Evolutionary conservation across 805 yeast species (phyloP), one percentile per base, ranked within the genome.

Genomic region (Lipomyces japonicus): DNA sequence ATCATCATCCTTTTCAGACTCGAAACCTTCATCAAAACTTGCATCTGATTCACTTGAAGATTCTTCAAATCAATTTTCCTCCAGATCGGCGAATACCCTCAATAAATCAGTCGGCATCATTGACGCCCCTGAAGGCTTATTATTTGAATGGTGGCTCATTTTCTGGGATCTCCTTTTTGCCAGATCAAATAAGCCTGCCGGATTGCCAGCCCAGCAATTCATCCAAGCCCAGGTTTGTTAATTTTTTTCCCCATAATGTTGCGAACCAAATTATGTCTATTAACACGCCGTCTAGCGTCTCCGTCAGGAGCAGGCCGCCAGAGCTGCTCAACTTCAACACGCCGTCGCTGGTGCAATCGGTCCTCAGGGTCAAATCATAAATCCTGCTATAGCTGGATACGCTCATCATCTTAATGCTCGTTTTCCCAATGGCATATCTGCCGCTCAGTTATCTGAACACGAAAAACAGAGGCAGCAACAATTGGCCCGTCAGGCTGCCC

Each of bases 111-210:
- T 53, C 36, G 57, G 57, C 14, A 50, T 53, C 28, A 78, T 85
- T 76, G 93, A 88, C 63, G 84, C 95, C 1, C 93, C 95, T 0
- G 86, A 83, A 60, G 93, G 96, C 4, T 89, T 87, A 62, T 69
- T 89, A 22, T 82, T 79, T 62, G 97, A 90, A 66, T 89, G 97
- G 97, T 89, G 96, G 96, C 88, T 81, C 71, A 81, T 90, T 16
- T 90, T 89, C 65, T 90, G 96, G 96, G 96, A 89, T 65, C 82
- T 88, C 25, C 86, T 84, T 68, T 85, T 85, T 62, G 95, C 95
- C 2, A 76, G 88, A 60, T 80, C 86, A 37, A 80, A 78, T 55
- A 72, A 81, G 51, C 83, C 80, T 14, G 77, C 85, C 2, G 43
- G 61, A 12, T 70, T 74, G 2, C 70, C 77, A 50, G 91, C 93